Conservation (phyloP, 2,329 filamentous ascomycete species). For the Pyricularia pennisetigena region DNA sequence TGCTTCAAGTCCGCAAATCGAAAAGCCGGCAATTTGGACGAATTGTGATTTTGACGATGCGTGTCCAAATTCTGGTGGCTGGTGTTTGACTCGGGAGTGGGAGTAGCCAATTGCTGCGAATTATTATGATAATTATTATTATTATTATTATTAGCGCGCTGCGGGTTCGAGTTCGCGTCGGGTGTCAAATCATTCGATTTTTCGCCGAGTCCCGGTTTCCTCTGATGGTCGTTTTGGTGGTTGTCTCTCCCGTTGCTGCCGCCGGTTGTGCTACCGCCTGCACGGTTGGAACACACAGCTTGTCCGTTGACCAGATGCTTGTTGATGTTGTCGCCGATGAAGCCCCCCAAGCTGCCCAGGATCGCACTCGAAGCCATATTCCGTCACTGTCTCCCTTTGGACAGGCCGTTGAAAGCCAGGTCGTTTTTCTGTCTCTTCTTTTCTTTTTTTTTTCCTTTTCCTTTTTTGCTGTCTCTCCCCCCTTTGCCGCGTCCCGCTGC, state of each 20-base stretch:
- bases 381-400: background rate
- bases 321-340: background rate
- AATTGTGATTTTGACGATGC: constrained; percentile 43
- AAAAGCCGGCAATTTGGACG: constrained; percentile 45
- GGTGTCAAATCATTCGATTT: background rate
- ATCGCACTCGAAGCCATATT: constrained; percentile 5
- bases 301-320: background rate
- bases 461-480: constrained; percentile 6
- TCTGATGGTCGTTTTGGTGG: background rate
- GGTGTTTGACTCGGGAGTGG: constrained; percentile 2
- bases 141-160: background rate
- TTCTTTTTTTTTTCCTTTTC: constrained; percentile 14
- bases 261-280: background rate
- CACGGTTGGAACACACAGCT: background rate
- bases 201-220: background rate
- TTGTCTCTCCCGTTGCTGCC: background rate
- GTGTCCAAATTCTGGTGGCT: constrained; percentile 22
- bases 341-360: background rate
- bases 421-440: background rate
- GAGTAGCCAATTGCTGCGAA: background rate
- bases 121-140: background rate
- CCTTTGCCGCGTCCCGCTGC: constrained; percentile 8
- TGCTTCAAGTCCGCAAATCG: constrained; percentile 38
- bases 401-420: background rate
- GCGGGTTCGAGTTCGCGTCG: background rate